phyloP scores from a whole-genome alignment of 768 basidiomycete species.

The Pluteus cervinus region DNA sequence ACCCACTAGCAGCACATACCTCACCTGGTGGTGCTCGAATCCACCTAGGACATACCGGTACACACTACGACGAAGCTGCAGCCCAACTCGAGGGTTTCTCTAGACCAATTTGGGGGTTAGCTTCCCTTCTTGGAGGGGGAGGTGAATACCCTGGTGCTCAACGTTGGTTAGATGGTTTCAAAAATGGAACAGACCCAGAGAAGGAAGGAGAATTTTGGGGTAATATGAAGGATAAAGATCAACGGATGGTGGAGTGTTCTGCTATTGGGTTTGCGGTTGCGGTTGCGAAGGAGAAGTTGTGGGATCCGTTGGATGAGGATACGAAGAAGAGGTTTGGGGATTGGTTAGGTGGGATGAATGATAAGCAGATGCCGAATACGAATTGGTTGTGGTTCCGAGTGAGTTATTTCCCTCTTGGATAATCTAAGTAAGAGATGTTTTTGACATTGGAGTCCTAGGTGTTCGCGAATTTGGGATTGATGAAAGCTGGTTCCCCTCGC shows the following conservation, averaged over 20 bases:
- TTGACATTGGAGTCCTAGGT: conserved; percentile 32
- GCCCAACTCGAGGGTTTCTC: conserved; percentile 75
- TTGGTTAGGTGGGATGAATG: conserved; percentile 74
- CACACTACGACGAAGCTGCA: conserved; percentile 68
- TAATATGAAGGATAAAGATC: conserved; percentile 65
- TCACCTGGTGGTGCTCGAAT: conserved; percentile 70
- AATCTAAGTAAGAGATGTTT: too few relatives aligned
- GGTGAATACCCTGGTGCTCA: conserved; percentile 50
- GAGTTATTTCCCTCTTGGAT: conserved; percentile 16
- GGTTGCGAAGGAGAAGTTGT: conserved; percentile 58
- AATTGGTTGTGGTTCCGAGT: conserved; percentile 84
- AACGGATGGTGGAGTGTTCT: conserved; percentile 79
- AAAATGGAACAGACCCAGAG: conserved; percentile 61
- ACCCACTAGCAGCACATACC: conserved; percentile 62
- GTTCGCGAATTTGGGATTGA: conserved; percentile 69
- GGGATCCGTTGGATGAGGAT: conserved; percentile 49
- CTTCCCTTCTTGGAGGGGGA: conserved; percentile 60
- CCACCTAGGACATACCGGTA: conserved; percentile 62
- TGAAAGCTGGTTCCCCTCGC: conserved; percentile 50
- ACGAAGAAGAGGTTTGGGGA: conserved; percentile 52
- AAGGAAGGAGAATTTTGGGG: conserved; percentile 68
- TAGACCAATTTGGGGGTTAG: conserved; percentile 71
- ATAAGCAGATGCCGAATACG: conserved; percentile 79
- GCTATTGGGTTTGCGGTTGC: conserved; percentile 70
- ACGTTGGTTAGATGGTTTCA: conserved; percentile 62